phyloP scores from a whole-genome alignment of 129 eudicot genomes.

The Dittrichia graveolens region DNA sequence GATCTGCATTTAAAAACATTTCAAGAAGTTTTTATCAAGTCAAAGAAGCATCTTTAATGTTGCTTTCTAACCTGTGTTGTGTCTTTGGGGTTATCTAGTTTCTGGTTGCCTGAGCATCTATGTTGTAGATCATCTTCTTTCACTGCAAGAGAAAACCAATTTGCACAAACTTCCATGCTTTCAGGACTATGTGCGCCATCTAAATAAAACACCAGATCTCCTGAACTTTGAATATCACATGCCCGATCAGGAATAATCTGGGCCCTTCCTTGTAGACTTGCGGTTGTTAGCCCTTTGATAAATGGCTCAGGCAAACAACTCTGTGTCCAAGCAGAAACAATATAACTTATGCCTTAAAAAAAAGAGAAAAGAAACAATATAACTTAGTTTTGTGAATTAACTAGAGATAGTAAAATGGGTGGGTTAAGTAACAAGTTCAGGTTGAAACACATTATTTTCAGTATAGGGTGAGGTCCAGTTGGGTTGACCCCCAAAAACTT shows the following conservation, averaged over 20 bases:
- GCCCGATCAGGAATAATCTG: conserved; percentile 69
- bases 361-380: background rate
- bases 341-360: conserved; percentile 9
- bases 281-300: conserved; percentile 72
- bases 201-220: conserved; percentile 74
- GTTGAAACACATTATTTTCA: too few relatives aligned
- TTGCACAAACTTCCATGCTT: conserved; percentile 95
- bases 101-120: conserved; percentile 25
- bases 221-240: conserved; percentile 51
- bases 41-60: background rate
- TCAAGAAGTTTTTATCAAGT: background rate
- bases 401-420: too few relatives aligned
- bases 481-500: too few relatives aligned
- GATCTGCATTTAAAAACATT: conserved; percentile 55
- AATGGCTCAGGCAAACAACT: conserved; percentile 75
- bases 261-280: conserved; percentile 86
- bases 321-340: conserved; percentile 41
- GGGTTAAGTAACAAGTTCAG: too few relatives aligned
- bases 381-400: too few relatives aligned
- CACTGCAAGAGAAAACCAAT: conserved; percentile 73
- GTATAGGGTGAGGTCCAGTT: too few relatives aligned
- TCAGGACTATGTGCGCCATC: conserved; percentile 99
- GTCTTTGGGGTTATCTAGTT: conserved; percentile 35
- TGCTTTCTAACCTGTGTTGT: conserved; percentile 61
- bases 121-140: conserved; percentile 47